Evolutionary conservation across 805 yeast species (phyloP).

Genomic region (Ogataea henricii): DNA sequence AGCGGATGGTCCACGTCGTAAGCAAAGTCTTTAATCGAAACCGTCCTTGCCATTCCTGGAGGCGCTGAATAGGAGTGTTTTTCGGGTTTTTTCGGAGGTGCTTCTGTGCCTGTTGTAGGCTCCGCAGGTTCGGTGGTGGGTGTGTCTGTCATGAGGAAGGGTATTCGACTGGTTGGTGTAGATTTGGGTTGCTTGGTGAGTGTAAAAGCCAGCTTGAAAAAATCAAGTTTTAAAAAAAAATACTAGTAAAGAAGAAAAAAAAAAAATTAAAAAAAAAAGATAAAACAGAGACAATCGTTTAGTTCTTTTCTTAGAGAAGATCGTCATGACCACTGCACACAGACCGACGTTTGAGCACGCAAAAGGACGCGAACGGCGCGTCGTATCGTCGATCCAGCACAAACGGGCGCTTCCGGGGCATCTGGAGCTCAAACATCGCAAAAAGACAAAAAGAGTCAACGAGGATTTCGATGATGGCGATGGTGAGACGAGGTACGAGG

Average conservation of each 20-base stretch:
- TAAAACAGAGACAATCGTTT: not conserved
- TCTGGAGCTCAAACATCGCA: conserved; percentile 50
- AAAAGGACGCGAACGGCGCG: conserved; percentile 49
- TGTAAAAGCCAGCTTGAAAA: no score
- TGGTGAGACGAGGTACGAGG: conserved; percentile 40
- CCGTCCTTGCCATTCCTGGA: conserved; percentile 17
- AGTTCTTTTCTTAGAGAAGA: not conserved
- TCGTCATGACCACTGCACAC: conserved; percentile 68
- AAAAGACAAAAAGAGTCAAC: conserved; percentile 22
- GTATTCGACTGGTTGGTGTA: no score
- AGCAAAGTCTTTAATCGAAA: conserved; percentile 79
- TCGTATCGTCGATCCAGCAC: conserved; percentile 50
- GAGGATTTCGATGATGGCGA: conserved; percentile 42
- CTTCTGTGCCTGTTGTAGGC: not conserved
- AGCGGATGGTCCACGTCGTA: conserved; percentile 70
- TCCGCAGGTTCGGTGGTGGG: not conserved
- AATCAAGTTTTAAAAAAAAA: no score
- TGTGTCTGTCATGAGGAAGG: not conserved
- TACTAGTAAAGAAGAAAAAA: not conserved
- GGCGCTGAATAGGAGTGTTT: no score
- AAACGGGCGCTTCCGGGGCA: conserved; percentile 58
- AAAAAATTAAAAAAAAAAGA: not conserved
- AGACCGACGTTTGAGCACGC: conserved; percentile 70
- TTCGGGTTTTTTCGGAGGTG: no score
- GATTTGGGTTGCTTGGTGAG: no score